Base-by-base conservation (phyloP, 78 protist genomes). In the Dictyostelium brefeldianum region DNA sequence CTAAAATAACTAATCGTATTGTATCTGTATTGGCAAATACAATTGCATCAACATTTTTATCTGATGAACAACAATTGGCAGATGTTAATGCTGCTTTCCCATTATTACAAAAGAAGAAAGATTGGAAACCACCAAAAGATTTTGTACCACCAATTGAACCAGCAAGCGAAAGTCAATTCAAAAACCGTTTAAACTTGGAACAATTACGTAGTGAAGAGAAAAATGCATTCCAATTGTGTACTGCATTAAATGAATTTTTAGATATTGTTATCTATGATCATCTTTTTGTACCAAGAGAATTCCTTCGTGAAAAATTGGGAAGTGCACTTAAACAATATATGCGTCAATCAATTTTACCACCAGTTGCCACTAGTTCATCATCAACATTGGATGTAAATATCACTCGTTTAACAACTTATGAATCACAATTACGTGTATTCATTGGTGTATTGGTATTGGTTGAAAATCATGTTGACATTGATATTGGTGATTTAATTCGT, bases 61-160 rank as follows among this genome's bases (percentile, higher is more conserved):
- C 59, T 69, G 56, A 75, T 12, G 83, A 80, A 17, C 46, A 29
- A 9, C 96, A 92, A 64, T 57, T 92, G 87, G 80, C 85, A 6
- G 96, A 92, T 62, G 91, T 81, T 29, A 92, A 92, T 64, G 90
- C 92, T 3, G 90, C 96, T 3, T 83, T 67, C 87, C 77, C 90
- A 62, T 14, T 95, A 31, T 65, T 80, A 47, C 89, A 90, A 83
- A 87, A 95, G 89, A 80, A 73, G 10, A 78, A 80, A 36, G 97
- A 89, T 22, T 95, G 94, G 91, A 81, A 83, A 27, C 90, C 90
- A 73, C 97, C 97, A n/a, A 95, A 95, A 73, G 95, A 95, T 78
- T 95, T 80, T 74, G 90, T 80, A 3, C 81, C 94, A 22, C 97
- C 97, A 5, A 65, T 70, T 29, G 93, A 79, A 29, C 95, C 97